phyloP scores from a whole-genome alignment of 768 basidiomycete genomes.

The Mycena pura region DNA sequence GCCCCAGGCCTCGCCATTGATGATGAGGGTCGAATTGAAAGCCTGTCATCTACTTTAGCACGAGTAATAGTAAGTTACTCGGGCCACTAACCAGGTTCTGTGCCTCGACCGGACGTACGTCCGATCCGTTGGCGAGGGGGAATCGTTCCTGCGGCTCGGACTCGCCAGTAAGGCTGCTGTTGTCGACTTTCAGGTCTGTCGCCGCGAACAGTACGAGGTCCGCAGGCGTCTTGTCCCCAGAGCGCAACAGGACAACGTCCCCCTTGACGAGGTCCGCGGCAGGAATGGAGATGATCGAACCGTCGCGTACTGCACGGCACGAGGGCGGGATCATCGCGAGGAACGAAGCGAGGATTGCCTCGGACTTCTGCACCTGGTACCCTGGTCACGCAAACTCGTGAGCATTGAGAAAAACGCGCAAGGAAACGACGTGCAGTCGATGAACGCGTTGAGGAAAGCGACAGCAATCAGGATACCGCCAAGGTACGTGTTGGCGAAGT shows the following conservation, averaged over 20 bases:
- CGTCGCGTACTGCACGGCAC: constrained; percentile 67
- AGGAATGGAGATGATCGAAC: constrained; percentile 58
- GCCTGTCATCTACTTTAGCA: constrained; percentile 44
- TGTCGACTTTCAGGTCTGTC: constrained; percentile 72
- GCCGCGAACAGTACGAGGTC: constrained; percentile 66
- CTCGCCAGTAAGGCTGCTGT: constrained; percentile 74
- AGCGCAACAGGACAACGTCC: constrained; percentile 67
- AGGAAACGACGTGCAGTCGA: constrained; percentile 55
- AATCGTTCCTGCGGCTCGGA: constrained; percentile 71
- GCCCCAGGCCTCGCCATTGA: constrained; percentile 78
- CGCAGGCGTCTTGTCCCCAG: constrained; percentile 75
- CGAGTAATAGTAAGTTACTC: not conserved
- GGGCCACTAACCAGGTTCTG: constrained; percentile 59
- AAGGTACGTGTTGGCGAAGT: constrained; percentile 71
- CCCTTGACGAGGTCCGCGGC: constrained; percentile 71
- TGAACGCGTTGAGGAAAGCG: constrained; percentile 72
- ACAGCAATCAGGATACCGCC: constrained; percentile 73
- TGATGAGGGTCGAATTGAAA: constrained; percentile 74
- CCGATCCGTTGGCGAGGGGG: constrained; percentile 53
- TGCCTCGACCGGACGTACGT: constrained; percentile 62
- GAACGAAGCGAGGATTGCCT: constrained; percentile 75
- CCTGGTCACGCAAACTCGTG: constrained; percentile 6
- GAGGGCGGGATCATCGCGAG: constrained; percentile 77
- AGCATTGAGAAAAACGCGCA: not conserved
- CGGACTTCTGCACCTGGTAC: constrained; percentile 75